Percentiles rank a stretch among this genome's conserved stretches.
Conservation (phyloP, 306 rosid species). For the Datisca glomerata region DNA sequence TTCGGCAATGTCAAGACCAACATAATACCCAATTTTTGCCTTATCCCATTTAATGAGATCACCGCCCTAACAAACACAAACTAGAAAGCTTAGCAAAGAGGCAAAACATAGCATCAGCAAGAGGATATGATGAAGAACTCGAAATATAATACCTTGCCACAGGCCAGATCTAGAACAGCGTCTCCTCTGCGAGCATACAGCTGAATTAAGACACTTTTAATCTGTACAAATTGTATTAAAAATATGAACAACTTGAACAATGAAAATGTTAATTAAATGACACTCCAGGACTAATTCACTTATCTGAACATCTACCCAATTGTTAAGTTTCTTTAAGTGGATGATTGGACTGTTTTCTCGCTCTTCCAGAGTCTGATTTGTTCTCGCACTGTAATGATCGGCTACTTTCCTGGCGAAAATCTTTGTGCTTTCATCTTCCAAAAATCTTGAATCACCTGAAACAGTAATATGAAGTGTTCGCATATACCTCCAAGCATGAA, state of each 20-base stretch:
- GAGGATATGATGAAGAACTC: slow-evolving; percentile 1
- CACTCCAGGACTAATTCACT: too few species aligned
- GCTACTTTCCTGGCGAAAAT: slow-evolving; percentile 80
- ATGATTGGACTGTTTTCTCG: slow-evolving; percentile 84
- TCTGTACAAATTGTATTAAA: slow-evolving; percentile 41
- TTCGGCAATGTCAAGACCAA: slow-evolving; percentile 92
- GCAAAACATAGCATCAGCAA: not conserved
- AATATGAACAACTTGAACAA: too few species aligned
- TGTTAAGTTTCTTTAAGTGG: slow-evolving; percentile 86
- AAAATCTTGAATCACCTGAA: slow-evolving; percentile 51
- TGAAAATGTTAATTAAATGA: too few species aligned
- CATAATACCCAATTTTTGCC: slow-evolving; percentile 90
- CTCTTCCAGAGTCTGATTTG: slow-evolving; percentile 86
- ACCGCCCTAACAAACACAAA: slow-evolving; percentile 58
- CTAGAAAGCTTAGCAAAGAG: slow-evolving; percentile 7
- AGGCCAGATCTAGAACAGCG: slow-evolving; percentile 91
- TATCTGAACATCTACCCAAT: slow-evolving; percentile 56
- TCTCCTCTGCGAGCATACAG: slow-evolving; percentile 77
- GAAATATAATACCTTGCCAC: slow-evolving; percentile 73
- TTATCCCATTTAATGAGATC: slow-evolving; percentile 99
- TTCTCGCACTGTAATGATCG: slow-evolving; percentile 84
- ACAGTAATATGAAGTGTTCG: slow-evolving; percentile 13
- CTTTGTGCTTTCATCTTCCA: slow-evolving; percentile 90
- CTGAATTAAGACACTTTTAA: slow-evolving; percentile 94
- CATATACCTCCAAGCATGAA: slow-evolving; percentile 9